A percentile compares a stretch with the other conserved stretches of the same genome.
phyloP scores from a whole-genome alignment of 208 protist species.

The Phytomonas francai region DNA sequence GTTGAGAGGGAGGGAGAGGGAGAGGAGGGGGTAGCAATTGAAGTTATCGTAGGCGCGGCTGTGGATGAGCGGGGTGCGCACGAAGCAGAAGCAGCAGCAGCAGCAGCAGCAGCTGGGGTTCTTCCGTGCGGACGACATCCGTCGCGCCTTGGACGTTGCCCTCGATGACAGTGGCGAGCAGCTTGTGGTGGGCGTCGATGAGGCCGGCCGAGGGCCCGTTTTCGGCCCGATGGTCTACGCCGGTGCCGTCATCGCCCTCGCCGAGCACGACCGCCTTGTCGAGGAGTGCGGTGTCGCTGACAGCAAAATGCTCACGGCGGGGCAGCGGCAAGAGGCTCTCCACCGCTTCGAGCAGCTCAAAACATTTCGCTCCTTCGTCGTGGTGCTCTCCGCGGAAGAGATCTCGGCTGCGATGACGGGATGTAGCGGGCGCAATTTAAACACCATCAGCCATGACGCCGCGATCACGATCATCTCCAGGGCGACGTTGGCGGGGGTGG shows the following conservation, averaged over 20 bases:
- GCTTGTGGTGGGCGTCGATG: conserved; percentile 91
- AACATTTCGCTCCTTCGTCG: conserved; percentile 60
- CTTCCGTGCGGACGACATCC: background rate
- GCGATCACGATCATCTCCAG: conserved; percentile 77
- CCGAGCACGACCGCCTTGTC: conserved; percentile 66
- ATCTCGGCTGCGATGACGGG: conserved; percentile 77
- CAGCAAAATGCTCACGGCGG: conserved; percentile 72
- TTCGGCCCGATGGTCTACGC: conserved; percentile 94
- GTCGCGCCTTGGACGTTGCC: conserved; percentile 9
- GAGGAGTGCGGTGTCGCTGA: conserved; percentile 79
- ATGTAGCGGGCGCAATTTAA: conserved; percentile 65
- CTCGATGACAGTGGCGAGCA: conserved; percentile 28
- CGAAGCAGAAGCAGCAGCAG: background rate
- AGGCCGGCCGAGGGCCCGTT: conserved; percentile 92
- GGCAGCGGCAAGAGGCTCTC: conserved; percentile 43
- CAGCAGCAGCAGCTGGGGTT: background rate
- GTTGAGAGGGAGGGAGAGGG: background rate
- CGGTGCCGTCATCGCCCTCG: conserved; percentile 61
- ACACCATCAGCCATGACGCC: conserved; percentile 84
- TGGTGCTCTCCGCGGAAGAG: conserved; percentile 44
- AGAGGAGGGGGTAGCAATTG: too few relatives aligned
- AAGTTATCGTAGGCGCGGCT: background rate
- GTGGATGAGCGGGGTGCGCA: background rate
- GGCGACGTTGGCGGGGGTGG: conserved; percentile 54
- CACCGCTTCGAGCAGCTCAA: conserved; percentile 43